Conservation (phyloP, 805 yeast species). For the Metschnikowia sp. region DNA sequence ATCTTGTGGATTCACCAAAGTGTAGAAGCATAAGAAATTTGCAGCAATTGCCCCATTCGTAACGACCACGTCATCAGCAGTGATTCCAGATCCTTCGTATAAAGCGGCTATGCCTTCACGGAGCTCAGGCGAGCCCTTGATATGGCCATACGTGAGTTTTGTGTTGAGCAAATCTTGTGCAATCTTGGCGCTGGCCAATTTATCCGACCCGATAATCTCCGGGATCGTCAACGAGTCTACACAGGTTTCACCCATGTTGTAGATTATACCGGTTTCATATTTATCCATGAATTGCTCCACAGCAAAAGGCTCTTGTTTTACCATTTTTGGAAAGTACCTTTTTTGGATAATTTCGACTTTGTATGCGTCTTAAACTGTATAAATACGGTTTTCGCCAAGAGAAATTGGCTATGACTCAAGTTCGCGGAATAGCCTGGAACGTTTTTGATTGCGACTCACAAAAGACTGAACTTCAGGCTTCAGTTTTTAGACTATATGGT, state of each 20-base stretch:
- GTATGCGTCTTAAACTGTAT: too few species aligned
- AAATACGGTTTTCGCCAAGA: too few species aligned
- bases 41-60: slow-evolving; percentile 59
- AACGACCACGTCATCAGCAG: slow-evolving; percentile 39
- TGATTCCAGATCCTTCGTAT: slow-evolving; percentile 25
- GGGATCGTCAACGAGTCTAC: slow-evolving; percentile 41
- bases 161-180: slow-evolving; percentile 12
- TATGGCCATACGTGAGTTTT: slow-evolving; percentile 45
- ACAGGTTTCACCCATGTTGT: slow-evolving; percentile 54
- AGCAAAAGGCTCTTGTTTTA: slow-evolving; percentile 43
- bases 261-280: slow-evolving; percentile 37
- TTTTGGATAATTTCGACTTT: too few species aligned
- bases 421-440: too few species aligned
- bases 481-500: too few species aligned
- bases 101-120: slow-evolving; percentile 33
- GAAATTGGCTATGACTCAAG: too few species aligned
- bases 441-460: too few species aligned
- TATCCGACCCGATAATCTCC: slow-evolving; percentile 26
- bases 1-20: slow-evolving; percentile 43
- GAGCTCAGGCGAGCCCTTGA: slow-evolving; percentile 43
- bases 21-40: slow-evolving; percentile 45
- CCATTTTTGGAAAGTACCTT: slow-evolving; percentile 17
- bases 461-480: too few species aligned
- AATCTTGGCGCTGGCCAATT: slow-evolving; percentile 1
- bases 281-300: slow-evolving; percentile 56